These are phyloP conservation scores for Priceomyces castillae DNA, from an alignment of 805 yeast species.

Conservation along the genomic window DNA sequence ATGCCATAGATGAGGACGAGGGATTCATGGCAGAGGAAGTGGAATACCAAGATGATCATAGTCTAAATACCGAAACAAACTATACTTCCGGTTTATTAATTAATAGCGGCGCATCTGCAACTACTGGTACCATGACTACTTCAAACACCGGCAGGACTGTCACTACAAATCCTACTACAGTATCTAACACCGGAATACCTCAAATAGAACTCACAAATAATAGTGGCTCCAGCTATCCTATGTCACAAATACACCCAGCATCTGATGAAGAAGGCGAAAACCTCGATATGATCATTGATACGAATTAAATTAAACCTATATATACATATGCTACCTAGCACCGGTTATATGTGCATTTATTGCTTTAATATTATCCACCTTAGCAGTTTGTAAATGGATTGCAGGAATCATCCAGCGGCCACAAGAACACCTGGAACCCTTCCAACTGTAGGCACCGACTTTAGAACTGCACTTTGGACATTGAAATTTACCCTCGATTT, in stretches of 20 bases:
- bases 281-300: conserved; percentile 46
- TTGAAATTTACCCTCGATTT: conserved; percentile 78
- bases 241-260: neutral
- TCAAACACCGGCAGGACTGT: conserved; percentile 16
- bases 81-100: conserved; percentile 15
- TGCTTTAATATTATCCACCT: conserved; percentile 62
- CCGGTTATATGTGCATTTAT: conserved; percentile 6
- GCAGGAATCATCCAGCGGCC: conserved; percentile 97
- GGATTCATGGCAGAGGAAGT: conserved; percentile 49
- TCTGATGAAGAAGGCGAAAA: conserved; percentile 31
- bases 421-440: conserved; percentile 90
- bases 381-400: conserved; percentile 72
- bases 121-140: conserved; percentile 12
- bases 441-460: conserved; percentile 93
- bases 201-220: conserved; percentile 3
- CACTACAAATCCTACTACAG: conserved; percentile 21
- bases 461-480: conserved; percentile 86
- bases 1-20: conserved; percentile 26
- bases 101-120: conserved; percentile 12
- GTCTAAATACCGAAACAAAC: conserved; percentile 16
- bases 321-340: conserved; percentile 17
- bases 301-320: conserved; percentile 10
- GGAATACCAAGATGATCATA: conserved; percentile 43
- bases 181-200: conserved; percentile 10
- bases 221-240: neutral